Evolutionary conservation across 1,284 basidiomycete genomes (phyloP).

Genomic region (Rhodotorula sp.): DNA sequence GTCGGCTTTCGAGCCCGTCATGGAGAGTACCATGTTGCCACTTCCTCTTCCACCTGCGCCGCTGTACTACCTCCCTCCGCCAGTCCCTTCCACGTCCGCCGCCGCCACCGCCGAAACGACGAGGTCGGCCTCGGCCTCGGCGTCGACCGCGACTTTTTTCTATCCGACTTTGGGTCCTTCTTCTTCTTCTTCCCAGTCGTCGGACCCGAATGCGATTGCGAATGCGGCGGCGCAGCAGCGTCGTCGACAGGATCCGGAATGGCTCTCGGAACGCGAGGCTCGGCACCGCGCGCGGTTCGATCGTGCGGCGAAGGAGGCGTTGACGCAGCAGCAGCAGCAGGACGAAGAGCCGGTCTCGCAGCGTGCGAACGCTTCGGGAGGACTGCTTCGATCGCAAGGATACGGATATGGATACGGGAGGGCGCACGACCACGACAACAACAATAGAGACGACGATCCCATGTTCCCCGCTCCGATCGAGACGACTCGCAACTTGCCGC

Average conservation of each 20-base stretch:
- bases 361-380: no score
- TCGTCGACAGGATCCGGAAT: background rate
- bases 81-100: background rate
- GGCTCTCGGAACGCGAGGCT: background rate
- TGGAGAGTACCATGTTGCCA: background rate
- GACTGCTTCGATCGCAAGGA: no score
- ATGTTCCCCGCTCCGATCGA: background rate
- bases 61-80: background rate
- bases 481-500: constrained; percentile 3
- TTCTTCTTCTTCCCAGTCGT: no score
- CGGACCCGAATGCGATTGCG: no score
- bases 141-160: no score
- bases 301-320: background rate
- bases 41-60: background rate
- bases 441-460: background rate
- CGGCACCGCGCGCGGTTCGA: background rate
- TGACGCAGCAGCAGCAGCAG: background rate
- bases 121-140: no score
- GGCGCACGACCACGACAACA: background rate
- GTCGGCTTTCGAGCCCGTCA: background rate
- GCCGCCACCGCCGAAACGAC: no score
- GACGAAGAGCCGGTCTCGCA: background rate
- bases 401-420: background rate
- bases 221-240: no score
- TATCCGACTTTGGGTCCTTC: no score